Evolutionary conservation across 345 rosid species (phyloP).

Genomic region (Citrus inodora): DNA sequence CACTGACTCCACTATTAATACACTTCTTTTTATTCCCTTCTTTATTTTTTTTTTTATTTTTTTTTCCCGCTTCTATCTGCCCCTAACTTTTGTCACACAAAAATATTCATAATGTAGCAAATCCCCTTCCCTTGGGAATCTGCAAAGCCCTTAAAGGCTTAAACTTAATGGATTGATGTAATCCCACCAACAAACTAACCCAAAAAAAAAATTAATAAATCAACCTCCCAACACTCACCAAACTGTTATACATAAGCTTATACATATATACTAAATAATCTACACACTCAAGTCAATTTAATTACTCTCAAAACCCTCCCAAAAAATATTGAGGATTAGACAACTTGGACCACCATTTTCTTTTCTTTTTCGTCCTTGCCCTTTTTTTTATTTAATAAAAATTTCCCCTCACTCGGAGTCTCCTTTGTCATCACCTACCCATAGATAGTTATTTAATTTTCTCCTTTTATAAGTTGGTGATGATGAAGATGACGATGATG

Average conservation of each 20-base stretch:
- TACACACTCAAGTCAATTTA: slow-evolving; percentile 37
- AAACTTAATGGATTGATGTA: slow-evolving; percentile 25
- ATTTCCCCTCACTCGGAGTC: slow-evolving; percentile 38
- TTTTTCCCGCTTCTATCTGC: background rate
- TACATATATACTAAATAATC: slow-evolving; percentile 27
- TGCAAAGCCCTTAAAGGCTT: slow-evolving; percentile 46
- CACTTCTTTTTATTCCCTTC: slow-evolving; percentile 14
- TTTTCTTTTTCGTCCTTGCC: background rate
- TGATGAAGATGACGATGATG: slow-evolving; percentile 51
- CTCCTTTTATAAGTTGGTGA: slow-evolving; percentile 58
- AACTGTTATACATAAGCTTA: slow-evolving; percentile 32
- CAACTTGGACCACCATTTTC: slow-evolving; percentile 29
- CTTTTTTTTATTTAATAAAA: background rate
- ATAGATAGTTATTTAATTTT: slow-evolving; percentile 54
- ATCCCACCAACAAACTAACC: slow-evolving; percentile 33
- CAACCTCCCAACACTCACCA: slow-evolving; percentile 36
- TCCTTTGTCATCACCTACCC: slow-evolving; percentile 71
- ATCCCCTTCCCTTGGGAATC: slow-evolving; percentile 87
- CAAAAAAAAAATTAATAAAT: slow-evolving; percentile 25
- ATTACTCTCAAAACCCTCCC: slow-evolving; percentile 29
- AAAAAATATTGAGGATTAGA: slow-evolving; percentile 43
- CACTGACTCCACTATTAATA: slow-evolving; percentile 19
- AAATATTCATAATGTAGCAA: slow-evolving; percentile 19
- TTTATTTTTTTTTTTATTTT: background rate
- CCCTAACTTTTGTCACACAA: slow-evolving; percentile 27